Evolutionary conservation across 73 alveolate species (phyloP), one percentile per base, ranked within the genome.

Genomic region (Strombidium stylifer): DNA sequence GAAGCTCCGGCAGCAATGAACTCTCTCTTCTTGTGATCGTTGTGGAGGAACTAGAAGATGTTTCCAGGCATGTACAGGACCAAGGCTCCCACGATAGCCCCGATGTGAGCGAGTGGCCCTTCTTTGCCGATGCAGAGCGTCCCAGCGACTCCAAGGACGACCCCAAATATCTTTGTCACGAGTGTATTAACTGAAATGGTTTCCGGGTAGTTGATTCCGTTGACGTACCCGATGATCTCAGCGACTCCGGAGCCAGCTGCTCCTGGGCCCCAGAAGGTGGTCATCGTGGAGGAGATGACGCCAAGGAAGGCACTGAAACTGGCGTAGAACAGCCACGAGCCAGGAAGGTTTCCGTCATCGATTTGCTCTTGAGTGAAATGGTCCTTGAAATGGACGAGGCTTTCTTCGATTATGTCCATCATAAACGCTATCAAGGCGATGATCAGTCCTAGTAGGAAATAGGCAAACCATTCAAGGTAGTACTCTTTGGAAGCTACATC

Each of bases 181-280:
- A 73, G 66, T 15, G 86, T 73, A 24, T 46, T 24, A 28, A 19
- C 31, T 3, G 56, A 27, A 35, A 73, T 25, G 21, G 37, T 54
- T 2, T 57, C 58, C 1, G 86, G 77, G 28, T 73, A 73, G 72
- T 47, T 64, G 27, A 73, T 69, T 45, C 86, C 86, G 27, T 73
- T 73, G 36, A 73, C 46, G 65, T 58, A 58, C 0, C 80, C 86
- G 80, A 61, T 73, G 36, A 60, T 23, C 41, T 73, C 77, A 10
- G 86, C 65, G 14, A 60, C 64, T 14, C 86, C 86, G 4, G 79
- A 70, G 24, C 80, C 86, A 12, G 86, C 71, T 14, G 86, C 86
- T 28, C 54, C 54, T 1, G 86, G 86, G 14, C 56, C 86, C 20
- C 60, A 47, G 26, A 20, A 32, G 11, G 47, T 15, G 12, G 86